Conservation (phyloP, 148 eudicot genomes). For the Cornus suecica region DNA sequence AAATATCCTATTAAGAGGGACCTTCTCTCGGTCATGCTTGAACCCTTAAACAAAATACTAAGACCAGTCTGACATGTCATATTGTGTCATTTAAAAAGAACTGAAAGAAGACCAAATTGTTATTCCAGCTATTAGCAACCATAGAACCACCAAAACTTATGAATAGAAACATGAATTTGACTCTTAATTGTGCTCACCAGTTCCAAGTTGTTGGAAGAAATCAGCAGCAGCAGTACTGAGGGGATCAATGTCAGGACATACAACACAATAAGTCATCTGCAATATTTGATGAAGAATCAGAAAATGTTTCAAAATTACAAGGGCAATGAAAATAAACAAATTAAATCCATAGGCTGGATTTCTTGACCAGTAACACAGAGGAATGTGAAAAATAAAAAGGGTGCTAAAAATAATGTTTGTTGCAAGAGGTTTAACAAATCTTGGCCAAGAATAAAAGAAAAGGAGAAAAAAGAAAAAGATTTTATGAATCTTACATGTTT, state of each 20-base stretch:
- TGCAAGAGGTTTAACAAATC: conserved; percentile 16
- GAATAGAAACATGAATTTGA: background rate
- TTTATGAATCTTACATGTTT: conserved; percentile 58
- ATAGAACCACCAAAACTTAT: background rate
- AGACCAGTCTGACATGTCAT: background rate
- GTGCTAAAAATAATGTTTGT: background rate
- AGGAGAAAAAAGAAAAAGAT: too few species aligned
- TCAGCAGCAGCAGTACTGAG: conserved; percentile 78
- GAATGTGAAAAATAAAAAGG: too few species aligned
- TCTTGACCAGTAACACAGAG: background rate
- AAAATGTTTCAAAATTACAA: background rate
- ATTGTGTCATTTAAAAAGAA: background rate
- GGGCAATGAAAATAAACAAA: conserved; percentile 8
- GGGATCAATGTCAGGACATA: conserved; percentile 88
- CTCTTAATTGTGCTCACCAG: conserved; percentile 51
- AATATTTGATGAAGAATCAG: conserved; percentile 17
- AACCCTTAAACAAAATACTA: background rate
- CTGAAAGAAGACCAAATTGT: background rate
- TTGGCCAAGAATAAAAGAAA: too few species aligned
- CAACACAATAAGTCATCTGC: conserved; percentile 90
- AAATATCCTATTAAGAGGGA: background rate
- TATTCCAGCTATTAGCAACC: background rate
- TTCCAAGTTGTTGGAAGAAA: conserved; percentile 91
- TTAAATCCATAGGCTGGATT: background rate
- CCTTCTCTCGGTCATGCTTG: background rate